These are phyloP conservation scores for Geotrichum citri-aurantii DNA, from an alignment of 1,139 yeast species.

Conservation along the genomic window DNA sequence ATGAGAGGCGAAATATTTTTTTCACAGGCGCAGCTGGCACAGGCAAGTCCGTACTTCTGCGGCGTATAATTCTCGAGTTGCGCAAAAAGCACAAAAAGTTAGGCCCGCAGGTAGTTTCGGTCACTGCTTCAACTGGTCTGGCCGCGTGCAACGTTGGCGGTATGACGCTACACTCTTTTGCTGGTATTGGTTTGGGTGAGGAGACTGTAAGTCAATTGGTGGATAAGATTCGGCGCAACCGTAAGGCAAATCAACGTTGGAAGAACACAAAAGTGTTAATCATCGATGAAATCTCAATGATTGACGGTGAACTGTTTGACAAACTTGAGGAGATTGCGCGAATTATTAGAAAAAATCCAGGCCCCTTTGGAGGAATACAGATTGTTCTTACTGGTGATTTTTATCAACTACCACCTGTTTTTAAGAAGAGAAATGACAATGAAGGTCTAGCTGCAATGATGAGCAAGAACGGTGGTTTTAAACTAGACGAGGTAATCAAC, in stretches of 20 bases:
- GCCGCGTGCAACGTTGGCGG: slow-evolving; percentile 95
- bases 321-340: slow-evolving; percentile 64
- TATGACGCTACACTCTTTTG: slow-evolving; percentile 73
- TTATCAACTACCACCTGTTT: slow-evolving; percentile 84
- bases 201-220: slow-evolving; percentile 43
- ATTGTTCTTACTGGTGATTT: slow-evolving; percentile 83
- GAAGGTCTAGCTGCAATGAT: neutral
- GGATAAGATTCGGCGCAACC: slow-evolving; percentile 46
- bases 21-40: slow-evolving; percentile 97
- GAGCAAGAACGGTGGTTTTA: slow-evolving; percentile 7
- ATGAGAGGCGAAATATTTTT: slow-evolving; percentile 54
- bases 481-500: slow-evolving; percentile 30
- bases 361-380: slow-evolving; percentile 89
- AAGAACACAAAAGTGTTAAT: slow-evolving; percentile 53
- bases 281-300: slow-evolving; percentile 87
- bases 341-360: slow-evolving; percentile 42
- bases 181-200: slow-evolving; percentile 77
- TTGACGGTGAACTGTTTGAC: slow-evolving; percentile 68
- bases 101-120: slow-evolving; percentile 51
- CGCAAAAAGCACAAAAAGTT: slow-evolving; percentile 35
- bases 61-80: slow-evolving; percentile 61
- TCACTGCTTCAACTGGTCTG: slow-evolving; percentile 87
- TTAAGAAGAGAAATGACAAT: slow-evolving; percentile 2
- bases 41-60: slow-evolving; percentile 77
- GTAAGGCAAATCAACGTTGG: slow-evolving; percentile 59